These are phyloP conservation scores for Pichia scutulata DNA, from an alignment of 805 yeast genomes.

Conservation along the genomic window DNA sequence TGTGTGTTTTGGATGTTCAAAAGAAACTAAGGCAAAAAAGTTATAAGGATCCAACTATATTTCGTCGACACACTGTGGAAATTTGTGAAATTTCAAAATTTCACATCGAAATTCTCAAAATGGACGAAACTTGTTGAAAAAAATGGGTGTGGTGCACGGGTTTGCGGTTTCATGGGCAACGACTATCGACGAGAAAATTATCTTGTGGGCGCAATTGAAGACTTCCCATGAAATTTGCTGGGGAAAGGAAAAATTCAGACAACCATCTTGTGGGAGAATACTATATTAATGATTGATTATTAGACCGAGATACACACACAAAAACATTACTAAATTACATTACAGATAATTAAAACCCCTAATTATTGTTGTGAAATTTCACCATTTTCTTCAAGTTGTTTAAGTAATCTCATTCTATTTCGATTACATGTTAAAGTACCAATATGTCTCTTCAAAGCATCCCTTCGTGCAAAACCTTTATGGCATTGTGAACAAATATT, in stretches of 20 bases:
- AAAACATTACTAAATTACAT: not conserved
- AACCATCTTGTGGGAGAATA: too few relatives aligned
- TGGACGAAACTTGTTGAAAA: too few relatives aligned
- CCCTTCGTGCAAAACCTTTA: conserved; percentile 78
- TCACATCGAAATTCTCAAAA: too few relatives aligned
- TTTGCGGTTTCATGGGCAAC: too few relatives aligned
- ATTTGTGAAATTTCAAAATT: too few relatives aligned
- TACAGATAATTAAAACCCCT: not conserved
- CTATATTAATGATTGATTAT: too few relatives aligned
- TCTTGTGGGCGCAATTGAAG: too few relatives aligned
- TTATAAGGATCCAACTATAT: not conserved
- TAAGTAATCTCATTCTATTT: conserved; percentile 48
- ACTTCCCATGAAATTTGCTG: too few relatives aligned
- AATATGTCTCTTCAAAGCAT: conserved; percentile 69
- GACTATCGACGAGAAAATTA: too few relatives aligned
- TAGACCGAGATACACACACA: not conserved
- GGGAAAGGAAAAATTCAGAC: too few relatives aligned
- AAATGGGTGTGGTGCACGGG: too few relatives aligned
- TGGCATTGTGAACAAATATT: conserved; percentile 71
- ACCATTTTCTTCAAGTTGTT: conserved; percentile 2
- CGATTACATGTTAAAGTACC: conserved; percentile 71
- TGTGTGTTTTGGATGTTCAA: not conserved
- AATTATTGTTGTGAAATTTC: not conserved
- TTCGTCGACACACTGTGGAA: not conserved
- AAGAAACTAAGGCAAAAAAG: not conserved